Evolutionary conservation across 768 basidiomycete genomes (phyloP), one percentile per base, ranked within the genome.

Genomic region (Peribolospora baueri): DNA sequence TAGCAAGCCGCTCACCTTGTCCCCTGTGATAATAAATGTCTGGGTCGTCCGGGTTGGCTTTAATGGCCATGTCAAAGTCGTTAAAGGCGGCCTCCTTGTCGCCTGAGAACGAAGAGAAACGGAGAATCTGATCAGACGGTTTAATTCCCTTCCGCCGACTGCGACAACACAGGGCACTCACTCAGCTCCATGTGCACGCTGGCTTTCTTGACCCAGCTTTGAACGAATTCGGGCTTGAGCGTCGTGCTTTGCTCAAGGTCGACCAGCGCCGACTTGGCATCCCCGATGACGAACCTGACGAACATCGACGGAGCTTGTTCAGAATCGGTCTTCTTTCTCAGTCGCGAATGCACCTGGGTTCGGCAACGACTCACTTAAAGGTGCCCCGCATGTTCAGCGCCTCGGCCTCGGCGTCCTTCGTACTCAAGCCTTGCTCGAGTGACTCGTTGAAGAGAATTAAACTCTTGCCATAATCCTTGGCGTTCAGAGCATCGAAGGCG

Each of bases 1-100:
- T 11, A 38, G 62, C 25, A 1, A 25, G 25, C 25, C 25, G 25
- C 73, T 50, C 51, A 83, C 84, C 84, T 73, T 98, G 93, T 48
- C 91, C 93, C 61, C 90, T 85, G 67, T 98, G 93, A 69, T 98
- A 98, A 72, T 85, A 97, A 55, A 93, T 86, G 68, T 97, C 91
- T 0, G 91, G 81, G 68, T 97, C 90, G 50, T 78, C 71, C 5
- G 79, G 70, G 62, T 97, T 80, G 61, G 82, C 75, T 61, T 74
- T 72, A 64, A 87, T 80, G 1, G 93, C 93, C 59, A 81, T 73
- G 48, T 91, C 88, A 65, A 95, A 97, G 65, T 82, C 84, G 56
- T 81, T 77, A 68, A 97, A 88, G 1, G 91, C 83, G 60, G 76
- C 77, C 14, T 72, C 69, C 9, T 83, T 75, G 58, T 87, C 76